Evolutionary conservation across 441 rosid species (phyloP), one percentile per base, ranked within the genome.

Genomic region (Manihot esculenta): DNA sequence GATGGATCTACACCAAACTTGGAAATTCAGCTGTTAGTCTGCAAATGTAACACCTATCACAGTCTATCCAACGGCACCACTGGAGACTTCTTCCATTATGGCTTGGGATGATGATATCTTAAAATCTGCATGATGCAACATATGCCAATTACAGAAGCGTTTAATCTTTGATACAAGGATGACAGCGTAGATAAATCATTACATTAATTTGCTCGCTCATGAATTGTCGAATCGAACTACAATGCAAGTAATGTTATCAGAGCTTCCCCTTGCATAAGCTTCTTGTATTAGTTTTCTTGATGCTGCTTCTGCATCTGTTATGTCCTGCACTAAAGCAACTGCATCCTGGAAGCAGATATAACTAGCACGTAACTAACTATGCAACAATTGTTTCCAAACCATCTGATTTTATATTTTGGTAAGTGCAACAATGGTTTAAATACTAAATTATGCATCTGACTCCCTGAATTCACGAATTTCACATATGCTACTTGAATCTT

Each of bases 211-310:
- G 58, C 30, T 48, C 5, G 49, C 54, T 79, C 68, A 84, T 5
- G 76, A 62, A 66, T 68, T 74, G 54, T 84, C 87, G 68, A 89
- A 89, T 71, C 94, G 83, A 57, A 90, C 88, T n/a, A 92, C 85
- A 3, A 92, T 82, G 66, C 92, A 89, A 21, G 96, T 92, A 66
- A 92, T 92, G 84, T 92, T 92, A 72, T 92, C 97, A 1, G 88
- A 82, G 78, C 96, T 92, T 51, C 94, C 94, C 48, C 86, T 76
- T n/a, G 79, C 68, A 63, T 76, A 88, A 20, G 96, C 96, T 79
- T 90, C 91, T 72, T 85, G 78, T 65, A 79, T 82, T 30, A 92
- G 86, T 79, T 82, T 85, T 75, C 88, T 85, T 23, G 96, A 77
- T 21, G 96, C 91, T 30, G 84, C 84, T 79, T 92, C 96, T 4